Conservation (phyloP, 2,329 filamentous ascomycete species). For the Beauveria sp. region DNA sequence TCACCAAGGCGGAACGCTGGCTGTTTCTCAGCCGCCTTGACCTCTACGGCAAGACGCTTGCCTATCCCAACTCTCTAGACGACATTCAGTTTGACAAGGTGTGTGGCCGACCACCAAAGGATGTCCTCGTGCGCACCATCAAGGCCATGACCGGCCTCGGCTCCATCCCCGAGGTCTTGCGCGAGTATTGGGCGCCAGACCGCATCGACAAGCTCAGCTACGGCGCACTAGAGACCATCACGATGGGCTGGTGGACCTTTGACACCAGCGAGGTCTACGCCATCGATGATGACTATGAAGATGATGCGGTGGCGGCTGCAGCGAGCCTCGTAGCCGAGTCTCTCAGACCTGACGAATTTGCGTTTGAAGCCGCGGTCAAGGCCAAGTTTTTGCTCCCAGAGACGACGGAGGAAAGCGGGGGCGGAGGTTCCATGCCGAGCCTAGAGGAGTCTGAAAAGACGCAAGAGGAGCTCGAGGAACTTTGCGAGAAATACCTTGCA, state of each 20-base stretch:
- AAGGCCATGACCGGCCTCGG: not conserved
- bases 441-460: not conserved
- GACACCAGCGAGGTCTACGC: not conserved
- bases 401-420: not conserved
- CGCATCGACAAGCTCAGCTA: conserved; percentile 2
- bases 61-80: conserved; percentile 12
- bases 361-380: not conserved
- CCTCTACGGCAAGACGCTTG: conserved; percentile 13
- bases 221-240: not conserved
- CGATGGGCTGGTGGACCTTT: conserved; percentile 8
- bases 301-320: not conserved
- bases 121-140: conserved; percentile 9
- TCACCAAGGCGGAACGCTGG: conserved; percentile 14
- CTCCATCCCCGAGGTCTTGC: conserved; percentile 1
- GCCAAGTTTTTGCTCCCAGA: not conserved
- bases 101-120: conserved; percentile 12
- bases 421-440: not conserved
- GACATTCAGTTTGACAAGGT: conserved; percentile 9
- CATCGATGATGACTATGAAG: not conserved
- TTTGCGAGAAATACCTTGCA: not conserved
- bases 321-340: not conserved
- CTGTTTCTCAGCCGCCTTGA: conserved; percentile 15
- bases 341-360: not conserved
- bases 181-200: not conserved
- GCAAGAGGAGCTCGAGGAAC: not conserved